Base-by-base conservation (phyloP, 2,329 filamentous ascomycete species). In the Epichloe elymi region DNA sequence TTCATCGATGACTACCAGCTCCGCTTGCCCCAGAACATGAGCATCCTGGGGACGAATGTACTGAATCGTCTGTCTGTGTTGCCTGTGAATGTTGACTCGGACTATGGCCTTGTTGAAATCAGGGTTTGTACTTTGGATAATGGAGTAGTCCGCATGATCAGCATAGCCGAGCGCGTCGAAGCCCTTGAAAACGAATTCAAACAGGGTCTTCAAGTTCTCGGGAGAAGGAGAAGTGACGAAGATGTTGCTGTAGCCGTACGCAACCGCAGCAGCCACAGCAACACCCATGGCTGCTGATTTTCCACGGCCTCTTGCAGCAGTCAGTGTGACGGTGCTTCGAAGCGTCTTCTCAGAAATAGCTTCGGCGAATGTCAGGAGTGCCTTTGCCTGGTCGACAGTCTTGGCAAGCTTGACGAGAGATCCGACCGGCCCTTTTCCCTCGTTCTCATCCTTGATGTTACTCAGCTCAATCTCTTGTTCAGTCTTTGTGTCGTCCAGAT, bases 21-120 rank as follows among this genome's bases (percentile, higher is more conserved):
- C 93, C 4, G 93, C 93, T 67, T 98, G 93, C 26, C 93, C 93
- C 2, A 98, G 74, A 19, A 94, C 88, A 65, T 98, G 91, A 2
- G 90, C 84, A 69, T 98, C 93, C 68, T 98, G 89, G 0, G 93
- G 94, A 58, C 94, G 85, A 57, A 98, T 96, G 65, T 98, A 98
- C 67, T 98, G 93, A 46, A 98, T 98, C 0, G 93, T 97, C 69
- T 98, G 93, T 43, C 93, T 82, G 70, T 98, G 93, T 61, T 94
- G 85, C 56, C 90, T 78, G 71, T 97, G 89, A 46, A 98, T 83
- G 69, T 98, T 97, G 57, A 98, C 93, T 49, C 93, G 79, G 19
- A 98, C 93, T 63, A 98, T 95, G 3, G 93, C 93, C 72, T 98
- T 98, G 75, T 97, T 96, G 74, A 97, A 96, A 58, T 96, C 91